A percentile compares a stretch with the other conserved stretches of the same genome.
Evolutionary conservation across 1,284 basidiomycete genomes (phyloP).

Genomic region (Papiliotrema flavescens): DNA sequence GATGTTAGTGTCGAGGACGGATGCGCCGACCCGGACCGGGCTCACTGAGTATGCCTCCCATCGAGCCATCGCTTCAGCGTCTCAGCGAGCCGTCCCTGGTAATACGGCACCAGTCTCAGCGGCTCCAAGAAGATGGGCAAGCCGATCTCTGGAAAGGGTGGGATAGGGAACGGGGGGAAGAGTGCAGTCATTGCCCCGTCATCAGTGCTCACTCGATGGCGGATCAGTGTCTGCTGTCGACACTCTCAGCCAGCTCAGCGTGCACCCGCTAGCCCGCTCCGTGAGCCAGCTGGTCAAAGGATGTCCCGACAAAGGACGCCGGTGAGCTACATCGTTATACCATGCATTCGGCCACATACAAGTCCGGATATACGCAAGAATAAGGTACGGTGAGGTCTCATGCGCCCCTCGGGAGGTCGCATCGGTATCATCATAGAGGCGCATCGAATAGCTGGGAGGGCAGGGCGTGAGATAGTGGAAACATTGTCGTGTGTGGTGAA

Average conservation of each 20-base stretch:
- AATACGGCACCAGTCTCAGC: background rate
- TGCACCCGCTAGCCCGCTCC: too few relatives aligned
- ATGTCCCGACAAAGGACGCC: too few relatives aligned
- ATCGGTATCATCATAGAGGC: too few relatives aligned
- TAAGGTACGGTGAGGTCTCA: background rate
- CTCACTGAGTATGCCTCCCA: constrained; percentile 2
- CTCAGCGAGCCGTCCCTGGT: background rate
- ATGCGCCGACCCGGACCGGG: background rate
- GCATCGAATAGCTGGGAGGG: too few relatives aligned
- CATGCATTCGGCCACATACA: constrained; percentile 1
- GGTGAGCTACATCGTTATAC: background rate
- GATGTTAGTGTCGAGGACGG: background rate
- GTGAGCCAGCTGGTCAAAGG: too few relatives aligned
- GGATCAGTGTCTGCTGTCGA: background rate
- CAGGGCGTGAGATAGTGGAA: too few relatives aligned
- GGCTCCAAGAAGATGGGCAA: background rate
- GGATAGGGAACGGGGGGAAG: background rate
- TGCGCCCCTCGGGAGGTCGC: too few relatives aligned
- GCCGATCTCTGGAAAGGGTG: background rate
- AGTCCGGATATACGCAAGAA: background rate
- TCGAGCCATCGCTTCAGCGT: background rate
- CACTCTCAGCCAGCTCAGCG: too few relatives aligned
- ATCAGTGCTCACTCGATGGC: background rate
- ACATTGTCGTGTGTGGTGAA: too few relatives aligned
- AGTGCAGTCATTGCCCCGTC: background rate